Conservation (phyloP, 2,329 filamentous ascomycete genomes). For the Cordyceps sp. region DNA sequence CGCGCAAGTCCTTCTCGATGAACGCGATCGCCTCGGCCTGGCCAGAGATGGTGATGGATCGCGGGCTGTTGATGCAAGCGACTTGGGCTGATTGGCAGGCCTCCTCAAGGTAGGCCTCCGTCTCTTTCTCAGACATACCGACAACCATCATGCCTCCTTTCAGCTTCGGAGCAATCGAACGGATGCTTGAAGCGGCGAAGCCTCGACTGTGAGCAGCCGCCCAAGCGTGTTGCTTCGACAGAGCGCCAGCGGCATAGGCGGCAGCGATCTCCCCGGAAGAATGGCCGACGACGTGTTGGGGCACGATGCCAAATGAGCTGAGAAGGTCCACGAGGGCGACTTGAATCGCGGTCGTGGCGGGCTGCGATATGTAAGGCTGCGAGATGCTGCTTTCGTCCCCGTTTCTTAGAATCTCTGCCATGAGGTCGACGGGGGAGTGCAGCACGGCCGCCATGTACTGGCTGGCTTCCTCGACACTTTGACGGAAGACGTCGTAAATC, state of each 20-base stretch:
- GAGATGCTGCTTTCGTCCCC: conserved; percentile 12
- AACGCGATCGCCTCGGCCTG: conserved; percentile 12
- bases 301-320: conserved; percentile 13
- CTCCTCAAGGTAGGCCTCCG: conserved; percentile 10
- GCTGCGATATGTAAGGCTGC: conserved; percentile 20
- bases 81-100: conserved; percentile 12
- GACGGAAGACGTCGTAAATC: conserved; percentile 22
- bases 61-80: conserved; percentile 27
- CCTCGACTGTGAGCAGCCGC: conserved; percentile 25
- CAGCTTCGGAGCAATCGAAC: conserved; percentile 9
- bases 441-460: conserved; percentile 13
- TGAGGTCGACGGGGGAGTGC: conserved; percentile 15
- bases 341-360: conserved; percentile 24
- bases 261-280: conserved; percentile 31
- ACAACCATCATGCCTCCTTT: conserved; percentile 25
- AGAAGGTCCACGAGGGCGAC: conserved; percentile 24
- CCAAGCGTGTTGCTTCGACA: conserved; percentile 21
- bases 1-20: conserved; percentile 15
- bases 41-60: conserved; percentile 26
- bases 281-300: conserved; percentile 22
- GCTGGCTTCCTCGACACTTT: conserved; percentile 18
- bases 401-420: conserved; percentile 17
- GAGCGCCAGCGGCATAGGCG: conserved; percentile 20
- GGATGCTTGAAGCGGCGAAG: conserved; percentile 14
- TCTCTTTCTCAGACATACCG: conserved; percentile 14